Evolutionary conservation across 1,139 yeast genomes (phyloP).

Genomic region (Candida glucosophila): DNA sequence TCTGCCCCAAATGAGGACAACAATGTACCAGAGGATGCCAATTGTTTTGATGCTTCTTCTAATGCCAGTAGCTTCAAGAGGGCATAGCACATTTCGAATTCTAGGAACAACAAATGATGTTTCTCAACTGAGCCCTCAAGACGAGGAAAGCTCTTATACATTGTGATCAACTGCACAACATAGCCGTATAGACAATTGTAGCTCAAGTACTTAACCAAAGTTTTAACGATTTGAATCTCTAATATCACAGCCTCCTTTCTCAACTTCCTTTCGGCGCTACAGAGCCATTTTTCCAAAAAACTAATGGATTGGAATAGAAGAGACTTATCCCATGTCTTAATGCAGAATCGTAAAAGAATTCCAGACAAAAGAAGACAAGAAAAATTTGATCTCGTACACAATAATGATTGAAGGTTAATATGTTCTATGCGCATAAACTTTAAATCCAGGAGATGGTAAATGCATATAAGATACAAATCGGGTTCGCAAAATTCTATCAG

Average conservation of each 20-base stretch:
- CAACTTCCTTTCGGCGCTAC: not conserved
- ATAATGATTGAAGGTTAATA: no score
- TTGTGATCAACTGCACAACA: slow-evolving; percentile 12
- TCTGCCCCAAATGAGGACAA: slow-evolving; percentile 6
- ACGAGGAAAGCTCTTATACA: slow-evolving; percentile 4
- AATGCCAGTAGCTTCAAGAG: slow-evolving; percentile 7
- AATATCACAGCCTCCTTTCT: slow-evolving; percentile 1
- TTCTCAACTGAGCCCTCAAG: not conserved
- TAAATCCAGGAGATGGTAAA: no score
- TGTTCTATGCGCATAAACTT: no score
- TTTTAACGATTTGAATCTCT: slow-evolving; percentile 24
- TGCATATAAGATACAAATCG: no score
- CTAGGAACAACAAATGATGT: slow-evolving; percentile 6
- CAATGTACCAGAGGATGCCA: slow-evolving; percentile 9
- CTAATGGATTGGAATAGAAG: not conserved
- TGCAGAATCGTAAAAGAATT: no score
- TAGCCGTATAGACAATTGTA: slow-evolving; percentile 26
- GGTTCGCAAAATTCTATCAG: no score
- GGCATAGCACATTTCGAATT: slow-evolving; percentile 10
- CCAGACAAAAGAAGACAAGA: no score
- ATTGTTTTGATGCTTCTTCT: slow-evolving; percentile 8
- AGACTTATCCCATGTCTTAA: no score
- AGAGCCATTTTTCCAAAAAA: not conserved
- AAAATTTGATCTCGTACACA: no score
- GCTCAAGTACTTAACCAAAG: slow-evolving; percentile 24